These are phyloP conservation scores for Skeletonema marinoi DNA, from an alignment of 108 stramenopile genomes.

Conservation along the genomic window DNA sequence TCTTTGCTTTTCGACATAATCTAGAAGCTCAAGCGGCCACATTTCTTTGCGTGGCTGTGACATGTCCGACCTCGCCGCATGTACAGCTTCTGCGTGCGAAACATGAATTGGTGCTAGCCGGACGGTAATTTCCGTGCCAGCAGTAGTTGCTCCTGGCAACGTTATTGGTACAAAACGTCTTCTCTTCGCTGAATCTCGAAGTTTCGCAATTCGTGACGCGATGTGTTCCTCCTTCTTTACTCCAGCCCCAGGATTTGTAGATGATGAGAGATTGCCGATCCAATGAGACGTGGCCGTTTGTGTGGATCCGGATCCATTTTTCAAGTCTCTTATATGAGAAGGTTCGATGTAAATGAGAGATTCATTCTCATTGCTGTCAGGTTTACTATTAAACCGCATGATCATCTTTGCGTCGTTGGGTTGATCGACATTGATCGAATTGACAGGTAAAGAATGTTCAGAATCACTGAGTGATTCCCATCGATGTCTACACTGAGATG, in stretches of 20 bases:
- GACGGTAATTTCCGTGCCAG: constrained; percentile 31
- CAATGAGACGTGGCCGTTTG: neutral
- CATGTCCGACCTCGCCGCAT: constrained; percentile 42
- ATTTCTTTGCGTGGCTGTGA: constrained; percentile 59
- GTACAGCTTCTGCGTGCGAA: constrained; percentile 74
- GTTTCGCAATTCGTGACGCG: constrained; percentile 8
- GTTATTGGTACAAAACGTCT: constrained; percentile 46
- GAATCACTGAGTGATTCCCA: constrained; percentile 51
- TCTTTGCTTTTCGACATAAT: constrained; percentile 62
- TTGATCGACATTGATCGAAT: neutral
- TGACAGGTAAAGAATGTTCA: neutral
- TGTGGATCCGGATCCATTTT: constrained; percentile 2
- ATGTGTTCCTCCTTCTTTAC: neutral
- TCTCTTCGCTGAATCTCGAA: constrained; percentile 31
- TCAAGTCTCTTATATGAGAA: neutral
- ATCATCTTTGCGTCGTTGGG: neutral
- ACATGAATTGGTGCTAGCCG: constrained; percentile 58
- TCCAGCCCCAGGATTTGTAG: neutral
- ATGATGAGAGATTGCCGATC: neutral
- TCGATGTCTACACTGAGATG: constrained; percentile 66
- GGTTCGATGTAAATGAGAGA: constrained; percentile 9
- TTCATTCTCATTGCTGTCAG: constrained; percentile 1
- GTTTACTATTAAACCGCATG: neutral
- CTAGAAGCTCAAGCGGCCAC: constrained; percentile 84
- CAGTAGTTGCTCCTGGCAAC: constrained; percentile 52